phyloP scores from a whole-genome alignment of 1,139 yeast species.

The Debaryomycetaceae sp. region DNA sequence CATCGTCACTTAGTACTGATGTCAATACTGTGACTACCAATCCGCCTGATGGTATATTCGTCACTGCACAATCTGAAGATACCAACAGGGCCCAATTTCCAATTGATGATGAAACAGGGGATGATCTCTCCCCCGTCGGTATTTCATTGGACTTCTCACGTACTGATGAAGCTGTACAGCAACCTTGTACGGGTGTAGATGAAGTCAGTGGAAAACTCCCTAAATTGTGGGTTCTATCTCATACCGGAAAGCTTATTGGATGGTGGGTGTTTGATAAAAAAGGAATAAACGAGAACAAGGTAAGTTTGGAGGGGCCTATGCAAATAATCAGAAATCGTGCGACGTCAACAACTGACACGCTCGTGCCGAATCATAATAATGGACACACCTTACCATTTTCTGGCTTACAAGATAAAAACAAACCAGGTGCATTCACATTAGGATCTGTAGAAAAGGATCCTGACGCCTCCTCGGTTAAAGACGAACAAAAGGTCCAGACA shows the following conservation, averaged over 20 bases:
- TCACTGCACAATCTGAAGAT: constrained; percentile 55
- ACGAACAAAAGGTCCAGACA: neutral
- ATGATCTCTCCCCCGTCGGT: constrained; percentile 72
- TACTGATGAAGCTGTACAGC: constrained; percentile 31
- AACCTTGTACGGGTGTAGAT: constrained; percentile 61
- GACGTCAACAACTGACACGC: neutral
- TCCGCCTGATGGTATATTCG: constrained; percentile 13
- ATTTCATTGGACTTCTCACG: constrained; percentile 56
- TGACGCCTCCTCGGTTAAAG: neutral
- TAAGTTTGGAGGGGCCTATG: constrained; percentile 19
- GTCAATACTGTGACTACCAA: constrained; percentile 39
- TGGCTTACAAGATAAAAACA: neutral
- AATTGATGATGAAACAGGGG: constrained; percentile 56
- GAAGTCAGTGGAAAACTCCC: constrained; percentile 54
- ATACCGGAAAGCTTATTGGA: constrained; percentile 56
- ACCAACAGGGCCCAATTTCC: constrained; percentile 71
- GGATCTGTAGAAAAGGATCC: neutral
- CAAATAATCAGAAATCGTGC: neutral
- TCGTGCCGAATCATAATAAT: neutral
- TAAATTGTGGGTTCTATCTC: constrained; percentile 56
- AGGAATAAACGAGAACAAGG: constrained; percentile 34
- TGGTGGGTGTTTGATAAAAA: constrained; percentile 63
- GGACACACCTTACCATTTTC: neutral
- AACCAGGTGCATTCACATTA: neutral
- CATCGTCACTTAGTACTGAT: constrained; percentile 65